Percentiles rank a stretch among this genome's conserved stretches.
Evolutionary conservation across 1,284 basidiomycete genomes (phyloP).

Genomic region (Malassezia obtusa): DNA sequence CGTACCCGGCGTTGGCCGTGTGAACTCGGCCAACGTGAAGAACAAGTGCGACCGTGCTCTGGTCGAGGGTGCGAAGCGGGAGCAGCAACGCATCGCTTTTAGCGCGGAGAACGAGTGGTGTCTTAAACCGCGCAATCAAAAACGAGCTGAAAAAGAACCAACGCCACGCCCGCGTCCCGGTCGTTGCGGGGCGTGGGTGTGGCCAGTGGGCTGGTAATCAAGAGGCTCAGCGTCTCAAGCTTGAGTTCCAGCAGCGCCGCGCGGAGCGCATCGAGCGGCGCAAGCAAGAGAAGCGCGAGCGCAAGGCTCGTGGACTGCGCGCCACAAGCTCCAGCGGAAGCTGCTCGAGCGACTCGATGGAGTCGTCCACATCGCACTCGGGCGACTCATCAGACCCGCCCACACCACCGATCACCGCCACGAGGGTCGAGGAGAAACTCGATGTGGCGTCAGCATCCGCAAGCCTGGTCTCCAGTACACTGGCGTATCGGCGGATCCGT

Average conservation of each 20-base stretch:
- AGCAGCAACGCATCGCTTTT: constrained; percentile 21
- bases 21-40: constrained; percentile 1
- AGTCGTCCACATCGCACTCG: not conserved
- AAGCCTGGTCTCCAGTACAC: not conserved
- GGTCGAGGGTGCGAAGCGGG: constrained; percentile 21
- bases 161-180: constrained; percentile 5
- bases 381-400: not conserved
- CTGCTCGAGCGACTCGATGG: not conserved
- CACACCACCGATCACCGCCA: not conserved
- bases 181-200: not conserved
- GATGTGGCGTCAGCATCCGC: not conserved
- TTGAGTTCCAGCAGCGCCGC: constrained; percentile 7
- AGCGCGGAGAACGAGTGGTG: constrained; percentile 18
- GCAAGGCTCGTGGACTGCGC: constrained; percentile 12
- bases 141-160: constrained; percentile 22
- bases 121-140: constrained; percentile 24
- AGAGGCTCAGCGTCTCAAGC: not conserved
- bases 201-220: constrained; percentile 13
- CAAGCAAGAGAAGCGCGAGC: constrained; percentile 15
- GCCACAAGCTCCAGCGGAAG: constrained; percentile 6
- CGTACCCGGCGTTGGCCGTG: constrained; percentile 4
- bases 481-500: constrained; percentile 3
- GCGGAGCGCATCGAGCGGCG: constrained; percentile 7
- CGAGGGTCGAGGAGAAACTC: not conserved
- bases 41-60: constrained; percentile 16